Percentiles rank a stretch among this genome's conserved stretches.
Evolutionary conservation across 2,329 filamentous ascomycete species (phyloP).

Genomic region (Penicillium vulpinum): DNA sequence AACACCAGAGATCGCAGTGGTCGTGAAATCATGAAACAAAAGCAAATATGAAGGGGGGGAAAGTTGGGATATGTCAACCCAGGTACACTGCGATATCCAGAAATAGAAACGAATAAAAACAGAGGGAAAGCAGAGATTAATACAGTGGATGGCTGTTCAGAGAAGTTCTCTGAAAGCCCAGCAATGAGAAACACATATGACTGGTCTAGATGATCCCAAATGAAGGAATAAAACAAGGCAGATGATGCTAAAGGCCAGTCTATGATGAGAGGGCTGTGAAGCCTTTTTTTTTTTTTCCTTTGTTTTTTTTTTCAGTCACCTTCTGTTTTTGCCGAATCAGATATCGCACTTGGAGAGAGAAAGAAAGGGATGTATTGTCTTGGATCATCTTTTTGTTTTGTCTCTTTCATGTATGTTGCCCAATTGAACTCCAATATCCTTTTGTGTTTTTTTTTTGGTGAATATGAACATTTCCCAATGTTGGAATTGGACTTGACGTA

Average conservation of each 20-base stretch:
- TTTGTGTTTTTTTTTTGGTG: conserved; percentile 17
- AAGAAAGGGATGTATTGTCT: conserved; percentile 6
- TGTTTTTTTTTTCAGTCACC: conserved; percentile 6
- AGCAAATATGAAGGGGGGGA: neutral
- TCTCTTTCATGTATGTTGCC: conserved; percentile 21
- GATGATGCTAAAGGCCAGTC: conserved; percentile 15
- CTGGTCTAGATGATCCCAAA: conserved; percentile 20
- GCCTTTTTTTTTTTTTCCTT: neutral
- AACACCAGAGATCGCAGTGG: conserved; percentile 11
- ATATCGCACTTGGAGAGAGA: conserved; percentile 1
- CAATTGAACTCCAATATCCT: conserved; percentile 21
- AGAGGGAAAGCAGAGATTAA: conserved; percentile 19
- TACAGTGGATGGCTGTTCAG: conserved; percentile 18
- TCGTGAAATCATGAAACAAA: conserved; percentile 20
- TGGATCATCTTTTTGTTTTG: conserved; percentile 17
- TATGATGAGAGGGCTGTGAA: conserved; percentile 15
- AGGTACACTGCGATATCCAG: neutral
- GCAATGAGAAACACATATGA: conserved; percentile 11
- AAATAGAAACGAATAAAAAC: conserved; percentile 5
- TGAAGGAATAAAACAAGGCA: conserved; percentile 4
- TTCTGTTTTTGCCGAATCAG: conserved; percentile 3
- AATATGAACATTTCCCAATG: conserved; percentile 3
- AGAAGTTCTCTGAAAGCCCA: conserved; percentile 1
- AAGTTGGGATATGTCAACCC: conserved; percentile 2
- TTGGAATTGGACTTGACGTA: conserved; percentile 14